A percentile compares a stretch with the other conserved stretches of the same genome.
phyloP scores from a whole-genome alignment of 139 green algal species.

The Axilococcus clingmanii region DNA sequence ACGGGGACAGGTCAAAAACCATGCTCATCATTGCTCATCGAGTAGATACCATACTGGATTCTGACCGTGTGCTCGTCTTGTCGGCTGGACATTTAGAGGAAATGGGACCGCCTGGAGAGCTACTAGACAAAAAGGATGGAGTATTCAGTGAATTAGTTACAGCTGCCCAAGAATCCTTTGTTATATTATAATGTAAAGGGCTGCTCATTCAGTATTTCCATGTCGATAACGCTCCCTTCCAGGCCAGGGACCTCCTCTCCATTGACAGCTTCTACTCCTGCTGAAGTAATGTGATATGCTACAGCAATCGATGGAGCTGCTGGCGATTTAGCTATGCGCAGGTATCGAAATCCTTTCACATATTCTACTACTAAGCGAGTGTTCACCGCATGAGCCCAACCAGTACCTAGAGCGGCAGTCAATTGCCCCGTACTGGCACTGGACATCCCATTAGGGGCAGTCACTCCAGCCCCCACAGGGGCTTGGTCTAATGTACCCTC shows the following conservation, averaged over 20 bases:
- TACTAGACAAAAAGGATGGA: slow-evolving; percentile 12
- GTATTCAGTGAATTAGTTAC: background rate
- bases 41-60: slow-evolving; percentile 77
- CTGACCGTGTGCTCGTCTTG: slow-evolving; percentile 72
- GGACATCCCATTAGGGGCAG: background rate
- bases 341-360: slow-evolving; percentile 10
- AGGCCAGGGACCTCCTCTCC: slow-evolving; percentile 5
- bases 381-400: slow-evolving; percentile 91
- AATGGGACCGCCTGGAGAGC: slow-evolving; percentile 32
- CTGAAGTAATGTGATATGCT: slow-evolving; percentile 20
- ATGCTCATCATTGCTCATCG: slow-evolving; percentile 74
- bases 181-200: no score
- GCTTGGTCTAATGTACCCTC: slow-evolving; percentile 12
- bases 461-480: no score
- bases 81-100: slow-evolving; percentile 57
- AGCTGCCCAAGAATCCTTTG: background rate
- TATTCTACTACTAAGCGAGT: slow-evolving; percentile 71
- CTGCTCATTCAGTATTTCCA: slow-evolving; percentile 23
- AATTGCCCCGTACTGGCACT: slow-evolving; percentile 18
- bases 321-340: slow-evolving; percentile 28
- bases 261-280: slow-evolving; percentile 9
- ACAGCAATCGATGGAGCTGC: slow-evolving; percentile 17
- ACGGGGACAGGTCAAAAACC: slow-evolving; percentile 28
- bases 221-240: slow-evolving; percentile 21
- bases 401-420: slow-evolving; percentile 74